phyloP scores from a whole-genome alignment of 1,139 yeast genomes.

The Diutina catenulata region DNA sequence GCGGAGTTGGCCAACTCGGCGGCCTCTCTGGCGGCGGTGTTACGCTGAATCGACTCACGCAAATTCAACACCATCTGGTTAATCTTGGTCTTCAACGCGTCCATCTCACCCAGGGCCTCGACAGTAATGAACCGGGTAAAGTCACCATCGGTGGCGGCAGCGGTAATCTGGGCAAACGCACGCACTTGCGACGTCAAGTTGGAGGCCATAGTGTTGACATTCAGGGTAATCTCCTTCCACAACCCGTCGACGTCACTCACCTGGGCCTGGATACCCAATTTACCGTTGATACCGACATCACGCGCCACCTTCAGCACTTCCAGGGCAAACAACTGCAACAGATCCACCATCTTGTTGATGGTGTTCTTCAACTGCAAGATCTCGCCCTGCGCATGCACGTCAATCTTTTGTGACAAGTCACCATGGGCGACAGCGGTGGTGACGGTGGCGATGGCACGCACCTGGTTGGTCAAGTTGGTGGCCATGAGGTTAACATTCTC shows the following conservation, averaged over 20 bases:
- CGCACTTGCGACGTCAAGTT: slow-evolving; percentile 85
- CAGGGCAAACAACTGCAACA: slow-evolving; percentile 74
- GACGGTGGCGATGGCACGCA: slow-evolving; percentile 80
- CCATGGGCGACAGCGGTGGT: slow-evolving; percentile 92
- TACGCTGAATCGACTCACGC: slow-evolving; percentile 81
- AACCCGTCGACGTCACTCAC: slow-evolving; percentile 84
- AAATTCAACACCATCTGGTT: slow-evolving; percentile 85
- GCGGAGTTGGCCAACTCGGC: slow-evolving; percentile 85
- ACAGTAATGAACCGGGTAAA: slow-evolving; percentile 83
- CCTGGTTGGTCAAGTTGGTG: slow-evolving; percentile 77
- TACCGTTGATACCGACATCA: slow-evolving; percentile 90
- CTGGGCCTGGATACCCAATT: slow-evolving; percentile 84
- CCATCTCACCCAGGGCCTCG: slow-evolving; percentile 91
- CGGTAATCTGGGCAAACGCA: slow-evolving; percentile 88
- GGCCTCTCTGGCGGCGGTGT: slow-evolving; percentile 88
- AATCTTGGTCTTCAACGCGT: slow-evolving; percentile 79
- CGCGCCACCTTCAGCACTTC: slow-evolving; percentile 86
- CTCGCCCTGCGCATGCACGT: slow-evolving; percentile 85
- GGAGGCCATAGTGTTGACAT: slow-evolving; percentile 88
- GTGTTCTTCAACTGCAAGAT: slow-evolving; percentile 67
- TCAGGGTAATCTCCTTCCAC: slow-evolving; percentile 89
- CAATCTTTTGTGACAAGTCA: slow-evolving; percentile 77
- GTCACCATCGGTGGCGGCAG: slow-evolving; percentile 91
- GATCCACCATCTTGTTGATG: slow-evolving; percentile 85
- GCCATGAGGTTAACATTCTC: slow-evolving; percentile 89